Evolutionary conservation across 1,139 yeast species (phyloP), one percentile per base, ranked within the genome.

Genomic region (Taphrina pruni): DNA sequence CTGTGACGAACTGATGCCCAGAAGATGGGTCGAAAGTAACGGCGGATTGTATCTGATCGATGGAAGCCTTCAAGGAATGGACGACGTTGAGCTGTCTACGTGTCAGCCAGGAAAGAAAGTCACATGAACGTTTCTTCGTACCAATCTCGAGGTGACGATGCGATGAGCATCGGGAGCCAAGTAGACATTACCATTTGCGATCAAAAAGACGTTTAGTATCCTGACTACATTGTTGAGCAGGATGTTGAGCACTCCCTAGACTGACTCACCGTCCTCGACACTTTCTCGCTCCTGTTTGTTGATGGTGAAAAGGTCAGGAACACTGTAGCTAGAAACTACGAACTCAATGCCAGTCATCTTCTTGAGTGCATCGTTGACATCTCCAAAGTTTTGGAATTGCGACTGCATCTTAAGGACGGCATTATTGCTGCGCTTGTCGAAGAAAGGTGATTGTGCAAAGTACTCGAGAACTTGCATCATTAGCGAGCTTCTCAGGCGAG

Each of bases 401-500:
- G 89, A 85, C 78, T 94, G 99, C 99, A 94, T 94, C 79, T 90
- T 90, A 54, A 95, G 84, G 46, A 91, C 95, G 78, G 93, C 98
- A 78, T 94, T 94, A 78, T 92, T 94, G 64, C 97, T 89, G 0
- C 96, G 87, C 73, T 97, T 85, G 77, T 94, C 98, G 77, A 89
- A 94, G 79, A 94, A 95, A 1, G 99, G 99, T 4, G 97, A 90
- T 73, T 90, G 90, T 4, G 97, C 83, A 77, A 95, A 92, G 79
- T 94, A 94, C 72, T 94, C 99, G 21, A 94, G 83, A 1, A 94
- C 75, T 72, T 11, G 8, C 2, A 7, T 45, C n/a, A 21, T 20
- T 26, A 35, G 38, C 12, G 17, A 20, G 35, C 8, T 0, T 20
- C 36, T 5, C 14, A 6, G 12, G 60, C 39, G 14, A 32, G 11